Base-by-base conservation (phyloP, 495 filamentous ascomycete genomes). In the Trichoderma reesei region DNA sequence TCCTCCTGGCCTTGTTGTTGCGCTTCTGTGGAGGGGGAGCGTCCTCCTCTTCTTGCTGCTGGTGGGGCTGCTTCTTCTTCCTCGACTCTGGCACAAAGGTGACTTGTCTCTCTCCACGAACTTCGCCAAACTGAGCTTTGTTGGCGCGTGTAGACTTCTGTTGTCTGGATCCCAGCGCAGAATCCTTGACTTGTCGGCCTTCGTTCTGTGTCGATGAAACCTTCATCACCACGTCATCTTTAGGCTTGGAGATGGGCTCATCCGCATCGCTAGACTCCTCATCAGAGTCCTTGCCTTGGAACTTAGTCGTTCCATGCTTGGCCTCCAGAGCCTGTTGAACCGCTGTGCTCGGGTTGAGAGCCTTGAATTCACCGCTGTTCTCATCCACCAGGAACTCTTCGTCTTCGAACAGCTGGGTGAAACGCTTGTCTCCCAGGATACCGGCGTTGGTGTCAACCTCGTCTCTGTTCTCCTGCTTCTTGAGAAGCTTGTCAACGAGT, bases 351-450 rank as follows among this genome's bases (percentile, higher is more conserved):
- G 95, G 91, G 72, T 98, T 97, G 72, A 94, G 83, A 42, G 86
- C 79, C 48, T 86, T 81, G 79, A 96, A 99, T 72, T 98, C 95
- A 56, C 83, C 75, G 59, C 88, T 92, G n/a, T 74, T 85, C 73
- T 98, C 94, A 68, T 99, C 93, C 56, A 99, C 87, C 62, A 85
- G 87, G 73, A 96, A 98, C 48, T 96, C 92, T 69, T 89, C 85
- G 68, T 97, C 91, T 72, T 96, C 85, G 78, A 99, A 99, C 62
- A 99, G 77, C 46, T 84, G 82, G 67, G 81, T 80, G 84, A 99
- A 99, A 74, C 95, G 92, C 63, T 82, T 79, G 72, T 97, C 95
- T 41, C 82, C 82, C 36, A 98, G 83, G 7, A 96, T 76, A 65
- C 82, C 85, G 65, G 78, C 77, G 20, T 79, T 77, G 16, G 78